phyloP scores from a whole-genome alignment of 768 basidiomycete species.

The Naganishia vishniacii region DNA sequence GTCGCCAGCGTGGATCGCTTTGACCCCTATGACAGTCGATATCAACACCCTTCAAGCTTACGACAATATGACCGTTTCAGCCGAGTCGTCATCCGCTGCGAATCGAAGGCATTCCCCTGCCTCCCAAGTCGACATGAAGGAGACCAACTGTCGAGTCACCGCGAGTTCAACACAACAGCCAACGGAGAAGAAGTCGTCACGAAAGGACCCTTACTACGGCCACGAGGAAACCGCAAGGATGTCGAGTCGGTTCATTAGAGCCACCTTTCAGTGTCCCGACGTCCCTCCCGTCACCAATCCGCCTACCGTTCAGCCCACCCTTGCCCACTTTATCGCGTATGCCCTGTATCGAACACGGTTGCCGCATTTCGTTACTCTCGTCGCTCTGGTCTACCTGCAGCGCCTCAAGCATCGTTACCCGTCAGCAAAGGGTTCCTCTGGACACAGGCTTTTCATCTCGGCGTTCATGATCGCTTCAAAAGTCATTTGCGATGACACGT shows the following conservation, averaged over 20 bases:
- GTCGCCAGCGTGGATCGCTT: background rate
- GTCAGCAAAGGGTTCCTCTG: conserved; percentile 80
- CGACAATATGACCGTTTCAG: background rate
- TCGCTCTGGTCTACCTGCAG: conserved; percentile 68
- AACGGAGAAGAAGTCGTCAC: background rate
- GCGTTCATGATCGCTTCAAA: conserved; percentile 89
- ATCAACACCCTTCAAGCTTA: background rate
- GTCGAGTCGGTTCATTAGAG: conserved; percentile 72
- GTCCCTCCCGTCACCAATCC: conserved; percentile 58
- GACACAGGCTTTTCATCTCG: conserved; percentile 82
- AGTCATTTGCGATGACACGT: conserved; percentile 90
- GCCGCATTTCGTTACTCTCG: conserved; percentile 61
- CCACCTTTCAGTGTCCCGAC: conserved; percentile 81
- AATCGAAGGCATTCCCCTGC: background rate
- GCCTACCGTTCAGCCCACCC: conserved; percentile 56
- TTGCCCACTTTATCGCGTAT: conserved; percentile 79
- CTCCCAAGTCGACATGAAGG: background rate
- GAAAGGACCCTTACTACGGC: conserved; percentile 57
- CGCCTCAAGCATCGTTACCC: conserved; percentile 87
- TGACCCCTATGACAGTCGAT: conserved; percentile 6
- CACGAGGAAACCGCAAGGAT: conserved; percentile 67
- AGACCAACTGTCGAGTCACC: background rate
- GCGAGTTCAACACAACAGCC: background rate
- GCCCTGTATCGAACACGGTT: conserved; percentile 77
- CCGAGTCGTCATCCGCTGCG: background rate